Conservation (phyloP, 208 protist genomes). For the Acanthamoeba triangularis region DNA sequence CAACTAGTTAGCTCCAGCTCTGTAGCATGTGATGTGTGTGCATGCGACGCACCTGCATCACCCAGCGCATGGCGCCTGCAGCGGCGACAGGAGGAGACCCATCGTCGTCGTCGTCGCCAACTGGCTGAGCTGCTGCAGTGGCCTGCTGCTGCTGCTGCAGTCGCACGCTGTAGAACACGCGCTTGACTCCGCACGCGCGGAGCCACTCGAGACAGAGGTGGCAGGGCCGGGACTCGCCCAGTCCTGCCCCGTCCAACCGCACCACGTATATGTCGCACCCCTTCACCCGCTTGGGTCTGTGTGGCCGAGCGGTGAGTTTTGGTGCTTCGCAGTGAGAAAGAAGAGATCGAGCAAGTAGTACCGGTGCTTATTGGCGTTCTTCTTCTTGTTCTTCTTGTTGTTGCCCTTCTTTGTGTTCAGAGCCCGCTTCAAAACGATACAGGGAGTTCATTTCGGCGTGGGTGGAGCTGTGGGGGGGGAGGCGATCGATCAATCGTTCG, state of each 20-base stretch:
- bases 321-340: not conserved
- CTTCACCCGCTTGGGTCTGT: slow-evolving; percentile 13
- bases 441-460: slow-evolving; percentile 68
- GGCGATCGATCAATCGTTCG: no score
- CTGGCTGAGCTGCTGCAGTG: no score
- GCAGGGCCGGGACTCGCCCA: slow-evolving; percentile 52
- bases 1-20: not conserved
- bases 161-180: slow-evolving; percentile 48
- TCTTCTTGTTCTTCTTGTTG: slow-evolving; percentile 11
- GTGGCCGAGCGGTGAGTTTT: not conserved
- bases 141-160: no score
- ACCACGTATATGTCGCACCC: slow-evolving; percentile 64
- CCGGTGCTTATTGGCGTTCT: slow-evolving; percentile 48
- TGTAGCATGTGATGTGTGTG: not conserved
- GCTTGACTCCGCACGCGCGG: slow-evolving; percentile 16
- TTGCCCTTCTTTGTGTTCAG: not conserved
- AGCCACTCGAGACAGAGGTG: slow-evolving; percentile 65
- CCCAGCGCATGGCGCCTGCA: no score
- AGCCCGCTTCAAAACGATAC: slow-evolving; percentile 58
- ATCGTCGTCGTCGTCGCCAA: no score
- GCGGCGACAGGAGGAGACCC: no score
- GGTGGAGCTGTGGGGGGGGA: not conserved
- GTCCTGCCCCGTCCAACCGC: slow-evolving; percentile 3
- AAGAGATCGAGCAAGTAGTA: not conserved
- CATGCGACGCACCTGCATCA: not conserved